Conservation (phyloP, 2,329 filamentous ascomycete genomes). For the Cladobotryum protrusum region DNA sequence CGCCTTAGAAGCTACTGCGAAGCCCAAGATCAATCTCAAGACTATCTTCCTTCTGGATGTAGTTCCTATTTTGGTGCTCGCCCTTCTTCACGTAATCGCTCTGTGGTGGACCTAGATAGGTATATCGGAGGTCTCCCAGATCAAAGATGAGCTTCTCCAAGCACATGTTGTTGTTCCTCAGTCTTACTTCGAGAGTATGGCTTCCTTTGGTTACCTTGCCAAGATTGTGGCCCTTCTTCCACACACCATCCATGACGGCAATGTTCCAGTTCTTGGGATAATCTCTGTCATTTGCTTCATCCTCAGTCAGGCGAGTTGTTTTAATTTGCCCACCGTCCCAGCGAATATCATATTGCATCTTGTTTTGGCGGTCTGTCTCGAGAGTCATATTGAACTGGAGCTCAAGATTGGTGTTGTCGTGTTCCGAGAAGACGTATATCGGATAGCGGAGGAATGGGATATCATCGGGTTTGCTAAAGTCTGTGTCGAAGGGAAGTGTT, state of each 20-base stretch:
- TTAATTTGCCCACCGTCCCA: slow-evolving; percentile 35
- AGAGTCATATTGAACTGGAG: slow-evolving; percentile 36
- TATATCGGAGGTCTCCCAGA: slow-evolving; percentile 24
- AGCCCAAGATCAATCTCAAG: slow-evolving; percentile 6
- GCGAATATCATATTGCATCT: slow-evolving; percentile 44
- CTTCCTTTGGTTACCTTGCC: slow-evolving; percentile 17
- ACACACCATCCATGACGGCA: slow-evolving; percentile 44
- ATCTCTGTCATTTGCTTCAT: slow-evolving; percentile 24
- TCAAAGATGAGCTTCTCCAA: slow-evolving; percentile 33
- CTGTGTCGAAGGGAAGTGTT: slow-evolving; percentile 13
- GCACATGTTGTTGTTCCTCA: slow-evolving; percentile 28
- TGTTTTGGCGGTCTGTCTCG: slow-evolving; percentile 43
- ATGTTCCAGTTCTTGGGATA: slow-evolving; percentile 42
- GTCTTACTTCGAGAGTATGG: slow-evolving; percentile 25
- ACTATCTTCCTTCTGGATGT: slow-evolving; percentile 6
- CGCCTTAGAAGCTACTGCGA: too few species aligned
- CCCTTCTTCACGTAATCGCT: slow-evolving; percentile 19
- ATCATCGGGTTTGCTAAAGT: slow-evolving; percentile 13
- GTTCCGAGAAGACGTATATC: slow-evolving; percentile 25
- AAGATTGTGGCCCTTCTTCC: slow-evolving; percentile 35
- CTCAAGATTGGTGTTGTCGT: slow-evolving; percentile 20
- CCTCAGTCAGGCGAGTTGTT: slow-evolving; percentile 26
- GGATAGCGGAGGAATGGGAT: slow-evolving; percentile 23
- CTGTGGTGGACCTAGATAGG: slow-evolving; percentile 31
- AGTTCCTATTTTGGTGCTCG: neutral